These are phyloP conservation scores for Sphagnurus paluster DNA, from an alignment of 1,284 basidiomycete genomes.

Conservation along the genomic window DNA sequence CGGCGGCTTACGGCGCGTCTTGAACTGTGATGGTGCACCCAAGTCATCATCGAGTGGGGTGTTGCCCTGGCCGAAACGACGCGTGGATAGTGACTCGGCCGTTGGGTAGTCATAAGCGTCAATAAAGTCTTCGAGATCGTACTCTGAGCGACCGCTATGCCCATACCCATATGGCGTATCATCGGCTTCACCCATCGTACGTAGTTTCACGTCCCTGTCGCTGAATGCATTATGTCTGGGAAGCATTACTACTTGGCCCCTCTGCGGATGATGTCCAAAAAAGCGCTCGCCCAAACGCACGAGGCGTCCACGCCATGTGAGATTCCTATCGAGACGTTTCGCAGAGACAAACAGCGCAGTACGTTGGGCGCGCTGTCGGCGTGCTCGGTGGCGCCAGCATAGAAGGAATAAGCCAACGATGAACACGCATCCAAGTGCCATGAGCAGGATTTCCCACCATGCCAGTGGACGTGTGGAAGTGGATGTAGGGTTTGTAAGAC, in stretches of 20 bases:
- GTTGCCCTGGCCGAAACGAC: slow-evolving; percentile 26
- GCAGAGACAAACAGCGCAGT: slow-evolving; percentile 65
- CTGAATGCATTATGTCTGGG: slow-evolving; percentile 14
- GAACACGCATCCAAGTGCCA: slow-evolving; percentile 77
- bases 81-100: slow-evolving; percentile 28
- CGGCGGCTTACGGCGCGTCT: slow-evolving; percentile 20
- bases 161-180: slow-evolving; percentile 43
- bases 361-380: slow-evolving; percentile 61
- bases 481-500: slow-evolving; percentile 47
- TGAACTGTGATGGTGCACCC: slow-evolving; percentile 7
- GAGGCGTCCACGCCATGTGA: slow-evolving; percentile 55
- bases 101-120: slow-evolving; percentile 50
- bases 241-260: slow-evolving; percentile 20
- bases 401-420: slow-evolving; percentile 68
- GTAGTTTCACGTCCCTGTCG: slow-evolving; percentile 22
- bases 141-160: no score
- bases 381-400: slow-evolving; percentile 67
- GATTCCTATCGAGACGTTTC: slow-evolving; percentile 50
- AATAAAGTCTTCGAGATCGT: slow-evolving; percentile 48
- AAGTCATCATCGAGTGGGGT: slow-evolving; percentile 32
- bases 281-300: slow-evolving; percentile 55
- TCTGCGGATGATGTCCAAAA: slow-evolving; percentile 51
- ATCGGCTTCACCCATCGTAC: slow-evolving; percentile 40
- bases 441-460: slow-evolving; percentile 84
- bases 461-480: slow-evolving; percentile 40